These are phyloP conservation scores for Globisporangium uncinulatum DNA, from an alignment of 352 stramenopile genomes.

Conservation along the genomic window DNA sequence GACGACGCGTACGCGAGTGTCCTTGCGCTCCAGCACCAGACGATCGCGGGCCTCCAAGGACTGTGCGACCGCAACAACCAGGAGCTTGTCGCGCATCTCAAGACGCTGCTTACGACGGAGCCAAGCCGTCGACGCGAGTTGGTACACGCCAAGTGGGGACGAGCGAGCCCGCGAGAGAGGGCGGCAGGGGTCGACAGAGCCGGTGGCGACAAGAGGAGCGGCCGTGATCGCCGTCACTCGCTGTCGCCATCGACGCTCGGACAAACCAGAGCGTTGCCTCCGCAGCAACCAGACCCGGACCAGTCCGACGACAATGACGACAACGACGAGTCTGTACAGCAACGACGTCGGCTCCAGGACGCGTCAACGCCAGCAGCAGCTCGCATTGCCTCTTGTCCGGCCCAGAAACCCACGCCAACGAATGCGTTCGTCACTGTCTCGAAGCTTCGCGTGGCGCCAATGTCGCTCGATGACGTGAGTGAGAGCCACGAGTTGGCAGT, in stretches of 20 bases:
- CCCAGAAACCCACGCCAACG: background rate
- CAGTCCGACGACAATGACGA: background rate
- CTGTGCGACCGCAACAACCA: conserved; percentile 44
- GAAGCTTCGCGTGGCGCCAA: background rate
- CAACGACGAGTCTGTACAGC: background rate
- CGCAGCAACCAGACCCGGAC: conserved; percentile 53
- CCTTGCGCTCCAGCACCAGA: conserved; percentile 71
- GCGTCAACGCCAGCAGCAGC: background rate
- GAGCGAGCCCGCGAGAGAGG: background rate
- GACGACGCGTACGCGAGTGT: conserved; percentile 76
- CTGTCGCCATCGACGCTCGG: conserved; percentile 1
- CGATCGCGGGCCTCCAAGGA: conserved; percentile 46
- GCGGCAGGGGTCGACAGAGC: too few relatives aligned
- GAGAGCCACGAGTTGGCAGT: conserved; percentile 2
- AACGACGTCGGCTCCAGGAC: background rate
- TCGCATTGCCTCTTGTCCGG: background rate
- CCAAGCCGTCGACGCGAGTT: conserved; percentile 22
- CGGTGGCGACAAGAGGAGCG: background rate
- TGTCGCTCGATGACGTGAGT: background rate
- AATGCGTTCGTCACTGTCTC: conserved; percentile 4
- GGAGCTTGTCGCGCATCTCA: conserved; percentile 43
- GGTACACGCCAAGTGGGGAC: conserved; percentile 9
- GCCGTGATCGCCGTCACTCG: background rate
- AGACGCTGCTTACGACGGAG: conserved; percentile 46
- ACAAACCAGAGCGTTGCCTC: conserved; percentile 21